Percentiles rank a stretch among this genome's conserved stretches.
Evolutionary conservation across 1,139 yeast species (phyloP).

Genomic region (Blastobotrys petasosporus): DNA sequence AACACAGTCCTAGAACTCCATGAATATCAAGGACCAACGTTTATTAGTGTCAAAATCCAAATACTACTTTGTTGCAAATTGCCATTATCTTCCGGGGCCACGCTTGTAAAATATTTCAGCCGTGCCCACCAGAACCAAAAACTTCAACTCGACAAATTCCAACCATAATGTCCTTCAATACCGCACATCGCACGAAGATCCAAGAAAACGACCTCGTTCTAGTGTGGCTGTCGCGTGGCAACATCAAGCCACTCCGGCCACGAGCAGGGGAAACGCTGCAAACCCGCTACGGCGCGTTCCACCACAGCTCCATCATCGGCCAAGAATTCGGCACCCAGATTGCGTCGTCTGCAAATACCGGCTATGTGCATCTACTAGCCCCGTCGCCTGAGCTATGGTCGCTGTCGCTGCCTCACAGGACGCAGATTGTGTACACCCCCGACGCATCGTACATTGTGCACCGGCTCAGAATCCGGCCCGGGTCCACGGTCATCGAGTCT

Average conservation of each 20-base stretch:
- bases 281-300: conserved; percentile 85
- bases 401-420: conserved; percentile 86
- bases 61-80: too few species aligned
- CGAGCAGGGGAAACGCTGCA: conserved; percentile 56
- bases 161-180: conserved; percentile 5
- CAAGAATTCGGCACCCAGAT: conserved; percentile 79
- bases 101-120: background rate
- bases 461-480: conserved; percentile 65
- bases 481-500: conserved; percentile 83
- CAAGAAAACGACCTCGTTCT: conserved; percentile 83
- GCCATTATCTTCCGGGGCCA: too few species aligned
- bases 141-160: background rate
- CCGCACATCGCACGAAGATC: conserved; percentile 31
- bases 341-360: conserved; percentile 70
- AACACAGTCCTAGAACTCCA: too few species aligned
- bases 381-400: conserved; percentile 98
- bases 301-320: conserved; percentile 79
- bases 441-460: conserved; percentile 90
- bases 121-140: background rate
- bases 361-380: conserved; percentile 79
- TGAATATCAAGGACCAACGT: too few species aligned
- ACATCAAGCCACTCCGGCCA: conserved; percentile 68
- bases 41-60: too few species aligned
- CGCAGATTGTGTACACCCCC: conserved; percentile 95
- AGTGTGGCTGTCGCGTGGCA: conserved; percentile 76